phyloP scores from a whole-genome alignment of 1,139 yeast species.

The Suhomyces panamericanus region DNA sequence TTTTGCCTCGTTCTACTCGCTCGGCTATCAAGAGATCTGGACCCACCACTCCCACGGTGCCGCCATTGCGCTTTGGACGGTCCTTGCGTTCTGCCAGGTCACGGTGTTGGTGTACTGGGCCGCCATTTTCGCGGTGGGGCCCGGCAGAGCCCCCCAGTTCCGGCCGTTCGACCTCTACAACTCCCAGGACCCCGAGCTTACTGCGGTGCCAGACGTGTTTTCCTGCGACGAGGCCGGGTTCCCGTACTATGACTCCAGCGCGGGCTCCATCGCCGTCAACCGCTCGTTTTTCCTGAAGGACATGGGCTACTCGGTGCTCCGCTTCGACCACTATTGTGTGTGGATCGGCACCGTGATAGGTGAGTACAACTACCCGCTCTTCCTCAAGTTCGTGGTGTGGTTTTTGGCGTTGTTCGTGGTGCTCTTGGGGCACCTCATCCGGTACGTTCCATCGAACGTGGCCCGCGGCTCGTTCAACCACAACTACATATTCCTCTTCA shows the following conservation, averaged over 20 bases:
- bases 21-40: conserved; percentile 41
- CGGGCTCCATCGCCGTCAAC: conserved; percentile 53
- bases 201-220: conserved; percentile 47
- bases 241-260: conserved; percentile 60
- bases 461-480: conserved; percentile 37
- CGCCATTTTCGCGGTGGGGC: conserved; percentile 30
- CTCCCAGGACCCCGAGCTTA: conserved; percentile 20
- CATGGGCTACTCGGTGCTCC: conserved; percentile 47
- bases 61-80: conserved; percentile 39
- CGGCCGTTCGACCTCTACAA: conserved; percentile 30
- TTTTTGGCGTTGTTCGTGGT: conserved; percentile 33
- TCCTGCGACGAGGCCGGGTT: conserved; percentile 59
- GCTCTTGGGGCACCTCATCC: conserved; percentile 27
- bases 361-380: conserved; percentile 50
- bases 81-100: conserved; percentile 29
- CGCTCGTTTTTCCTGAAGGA: conserved; percentile 59
- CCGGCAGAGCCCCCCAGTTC: conserved; percentile 32
- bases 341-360: conserved; percentile 66
- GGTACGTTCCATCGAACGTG: conserved; percentile 28
- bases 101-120: conserved; percentile 35
- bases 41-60: conserved; percentile 30
- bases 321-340: conserved; percentile 66
- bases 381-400: conserved; percentile 48
- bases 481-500: conserved; percentile 45
- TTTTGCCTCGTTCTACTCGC: conserved; percentile 34